These are phyloP conservation scores for Verticillium albo-atrum DNA, from an alignment of 2,329 filamentous ascomycete species.

Conservation along the genomic window DNA sequence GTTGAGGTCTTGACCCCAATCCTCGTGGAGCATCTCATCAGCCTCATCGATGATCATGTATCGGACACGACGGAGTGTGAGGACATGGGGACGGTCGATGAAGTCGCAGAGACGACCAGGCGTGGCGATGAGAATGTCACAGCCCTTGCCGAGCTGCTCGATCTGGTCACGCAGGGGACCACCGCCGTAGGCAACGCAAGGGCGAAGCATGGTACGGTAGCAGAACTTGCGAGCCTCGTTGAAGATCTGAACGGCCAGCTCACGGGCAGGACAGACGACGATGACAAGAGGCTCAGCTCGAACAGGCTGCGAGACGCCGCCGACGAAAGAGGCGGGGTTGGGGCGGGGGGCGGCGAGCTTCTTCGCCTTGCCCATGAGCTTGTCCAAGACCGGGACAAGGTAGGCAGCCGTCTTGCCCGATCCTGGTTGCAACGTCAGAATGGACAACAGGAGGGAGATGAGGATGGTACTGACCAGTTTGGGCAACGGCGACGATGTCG, in stretches of 20 bases:
- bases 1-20: conserved; percentile 74
- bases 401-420: conserved; percentile 97
- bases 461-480: conserved; percentile 66
- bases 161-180: conserved; percentile 66
- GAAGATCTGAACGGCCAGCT: conserved; percentile 92
- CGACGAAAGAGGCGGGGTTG: conserved; percentile 51
- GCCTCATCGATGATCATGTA: conserved; percentile 89
- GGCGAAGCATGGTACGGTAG: conserved; percentile 91
- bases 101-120: conserved; percentile 84
- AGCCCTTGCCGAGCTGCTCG: conserved; percentile 72
- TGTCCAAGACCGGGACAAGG: conserved; percentile 81
- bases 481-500: conserved; percentile 85
- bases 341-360: conserved; percentile 78
- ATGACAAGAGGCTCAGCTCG: conserved; percentile 85
- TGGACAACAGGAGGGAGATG: background rate
- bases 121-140: conserved; percentile 83
- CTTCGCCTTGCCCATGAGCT: conserved; percentile 93
- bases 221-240: conserved; percentile 89
- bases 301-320: conserved; percentile 40
- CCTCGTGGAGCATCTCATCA: conserved; percentile 79
- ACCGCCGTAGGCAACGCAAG: conserved; percentile 86
- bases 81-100: conserved; percentile 63
- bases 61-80: conserved; percentile 72
- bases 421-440: conserved; percentile 44
- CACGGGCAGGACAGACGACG: conserved; percentile 80